phyloP scores from a whole-genome alignment of 2,329 filamentous ascomycete species.

The Penicillium sp. region DNA sequence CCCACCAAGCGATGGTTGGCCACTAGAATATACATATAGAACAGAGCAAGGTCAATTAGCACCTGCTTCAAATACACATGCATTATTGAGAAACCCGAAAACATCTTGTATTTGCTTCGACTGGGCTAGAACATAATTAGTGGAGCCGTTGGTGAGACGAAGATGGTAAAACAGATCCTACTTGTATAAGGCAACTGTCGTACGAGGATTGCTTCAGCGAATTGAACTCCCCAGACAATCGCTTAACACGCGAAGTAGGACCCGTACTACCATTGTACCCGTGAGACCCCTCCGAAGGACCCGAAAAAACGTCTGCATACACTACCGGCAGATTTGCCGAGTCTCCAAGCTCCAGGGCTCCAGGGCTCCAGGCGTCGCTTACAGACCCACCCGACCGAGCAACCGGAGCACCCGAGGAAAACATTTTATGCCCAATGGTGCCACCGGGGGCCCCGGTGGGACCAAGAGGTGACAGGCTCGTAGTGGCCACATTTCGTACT shows the following conservation, averaged over 20 bases:
- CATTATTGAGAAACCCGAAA: not conserved
- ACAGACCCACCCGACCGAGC: not conserved
- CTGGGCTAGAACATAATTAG: too few species aligned
- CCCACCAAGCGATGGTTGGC: conserved; percentile 28
- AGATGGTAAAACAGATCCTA: not conserved
- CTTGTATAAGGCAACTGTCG: too few species aligned
- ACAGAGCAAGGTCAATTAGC: not conserved
- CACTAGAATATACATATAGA: conserved; percentile 12
- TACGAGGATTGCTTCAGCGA: too few species aligned
- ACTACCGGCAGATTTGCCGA: not conserved
- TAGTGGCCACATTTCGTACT: not conserved
- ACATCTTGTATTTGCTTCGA: too few species aligned
- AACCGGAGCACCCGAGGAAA: not conserved
- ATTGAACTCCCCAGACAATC: not conserved
- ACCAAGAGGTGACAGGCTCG: not conserved
- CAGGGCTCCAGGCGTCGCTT: not conserved
- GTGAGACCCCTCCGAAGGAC: not conserved
- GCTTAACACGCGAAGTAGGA: not conserved
- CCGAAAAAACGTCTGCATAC: not conserved
- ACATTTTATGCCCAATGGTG: not conserved
- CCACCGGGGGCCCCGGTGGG: not conserved
- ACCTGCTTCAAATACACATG: not conserved
- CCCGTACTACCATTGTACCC: not conserved
- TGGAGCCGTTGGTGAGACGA: too few species aligned
- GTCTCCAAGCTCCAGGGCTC: not conserved